Evolutionary conservation across 495 filamentous ascomycete species (phyloP).

Genomic region (Penicillium dipodomyicola): DNA sequence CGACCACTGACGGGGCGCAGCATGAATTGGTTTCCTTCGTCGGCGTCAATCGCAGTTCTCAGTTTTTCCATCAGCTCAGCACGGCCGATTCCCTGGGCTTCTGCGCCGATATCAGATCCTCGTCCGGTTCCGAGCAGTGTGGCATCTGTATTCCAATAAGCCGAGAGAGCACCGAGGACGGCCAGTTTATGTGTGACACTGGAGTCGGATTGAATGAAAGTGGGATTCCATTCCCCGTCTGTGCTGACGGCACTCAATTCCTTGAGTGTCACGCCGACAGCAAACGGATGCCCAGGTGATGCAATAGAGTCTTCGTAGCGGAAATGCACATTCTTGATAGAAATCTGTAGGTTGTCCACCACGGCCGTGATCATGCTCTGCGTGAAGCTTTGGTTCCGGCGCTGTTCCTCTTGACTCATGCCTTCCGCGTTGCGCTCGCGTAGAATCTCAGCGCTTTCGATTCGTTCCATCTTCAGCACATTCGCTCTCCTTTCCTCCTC

Average conservation of each 20-base stretch:
- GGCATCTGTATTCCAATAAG: constrained; percentile 98
- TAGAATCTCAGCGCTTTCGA: constrained; percentile 90
- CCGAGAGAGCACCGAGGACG: constrained; percentile 77
- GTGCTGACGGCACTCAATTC: constrained; percentile 97
- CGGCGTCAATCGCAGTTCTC: constrained; percentile 68
- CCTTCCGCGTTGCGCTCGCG: constrained; percentile 90
- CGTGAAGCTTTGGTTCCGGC: constrained; percentile 94
- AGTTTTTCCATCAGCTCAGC: constrained; percentile 74
- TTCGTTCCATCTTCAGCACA: constrained; percentile 91
- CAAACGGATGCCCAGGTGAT: constrained; percentile 91
- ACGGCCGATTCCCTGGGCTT: constrained; percentile 64
- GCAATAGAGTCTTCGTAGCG: constrained; percentile 98
- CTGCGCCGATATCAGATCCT: constrained; percentile 56
- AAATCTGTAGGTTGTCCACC: constrained; percentile 95
- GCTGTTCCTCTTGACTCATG: constrained; percentile 88
- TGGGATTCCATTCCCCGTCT: constrained; percentile 87
- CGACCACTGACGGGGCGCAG: constrained; percentile 91
- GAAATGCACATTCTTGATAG: constrained; percentile 95
- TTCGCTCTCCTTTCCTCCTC: constrained; percentile 84
- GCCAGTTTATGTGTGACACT: constrained; percentile 88
- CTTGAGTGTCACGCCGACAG: constrained; percentile 83
- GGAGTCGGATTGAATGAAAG: constrained; percentile 84
- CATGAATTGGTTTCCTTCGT: constrained; percentile 85
- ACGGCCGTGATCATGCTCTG: constrained; percentile 92
- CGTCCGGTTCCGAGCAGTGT: constrained; percentile 73